Percentiles rank a stretch among this genome's conserved stretches.
Evolutionary conservation across 225 moss, liverwort and hornwort species (phyloP).

Genomic region (Bryum argenteum): DNA sequence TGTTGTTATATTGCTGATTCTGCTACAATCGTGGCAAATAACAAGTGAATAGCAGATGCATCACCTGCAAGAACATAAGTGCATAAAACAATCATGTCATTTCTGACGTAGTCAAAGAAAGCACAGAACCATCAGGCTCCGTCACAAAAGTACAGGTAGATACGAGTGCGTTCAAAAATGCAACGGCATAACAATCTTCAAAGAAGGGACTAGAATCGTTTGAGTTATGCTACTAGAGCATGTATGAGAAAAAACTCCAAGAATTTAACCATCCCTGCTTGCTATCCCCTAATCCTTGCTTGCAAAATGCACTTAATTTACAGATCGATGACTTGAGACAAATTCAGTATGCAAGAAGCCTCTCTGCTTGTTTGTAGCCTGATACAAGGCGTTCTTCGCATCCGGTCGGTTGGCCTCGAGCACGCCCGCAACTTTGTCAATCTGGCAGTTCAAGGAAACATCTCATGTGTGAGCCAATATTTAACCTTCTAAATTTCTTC

Average conservation of each 20-base stretch:
- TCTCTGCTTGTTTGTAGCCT: slow-evolving; percentile 89
- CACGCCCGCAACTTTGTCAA: slow-evolving; percentile 90
- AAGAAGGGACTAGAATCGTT: slow-evolving; percentile 11
- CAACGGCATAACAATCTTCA: slow-evolving; percentile 17
- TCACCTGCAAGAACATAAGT: not conserved
- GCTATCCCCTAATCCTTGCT: not conserved
- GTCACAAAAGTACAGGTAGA: not conserved
- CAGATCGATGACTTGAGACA: slow-evolving; percentile 90
- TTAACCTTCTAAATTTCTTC: no score
- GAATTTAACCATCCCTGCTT: not conserved
- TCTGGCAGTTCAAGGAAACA: slow-evolving; percentile 69
- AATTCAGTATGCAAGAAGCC: slow-evolving; percentile 86
- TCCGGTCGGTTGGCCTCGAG: slow-evolving; percentile 88
- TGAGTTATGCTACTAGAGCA: not conserved
- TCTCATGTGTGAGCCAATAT: no score
- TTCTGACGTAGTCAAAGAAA: not conserved
- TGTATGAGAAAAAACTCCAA: not conserved
- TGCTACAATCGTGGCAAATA: no score
- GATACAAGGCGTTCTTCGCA: slow-evolving; percentile 91
- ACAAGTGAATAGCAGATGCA: not conserved
- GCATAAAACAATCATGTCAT: not conserved
- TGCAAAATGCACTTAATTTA: slow-evolving; percentile 32
- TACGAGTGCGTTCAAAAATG: not conserved
- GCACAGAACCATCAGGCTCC: not conserved
- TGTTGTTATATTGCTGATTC: no score